phyloP scores from a whole-genome alignment of 1,139 yeast genomes.

The Saccharomyces hybrid region DNA sequence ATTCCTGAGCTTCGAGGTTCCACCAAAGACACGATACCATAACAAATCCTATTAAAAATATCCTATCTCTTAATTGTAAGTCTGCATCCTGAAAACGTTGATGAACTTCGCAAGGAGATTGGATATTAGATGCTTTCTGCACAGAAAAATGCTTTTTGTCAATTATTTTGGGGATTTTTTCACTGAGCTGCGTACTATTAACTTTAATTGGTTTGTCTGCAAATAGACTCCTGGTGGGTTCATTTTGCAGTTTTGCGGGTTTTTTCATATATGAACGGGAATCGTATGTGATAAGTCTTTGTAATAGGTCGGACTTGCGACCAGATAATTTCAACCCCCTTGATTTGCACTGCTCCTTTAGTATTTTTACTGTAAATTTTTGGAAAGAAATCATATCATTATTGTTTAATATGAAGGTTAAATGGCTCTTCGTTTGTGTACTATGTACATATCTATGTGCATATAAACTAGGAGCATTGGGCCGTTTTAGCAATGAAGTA shows the following conservation, averaged over 20 bases:
- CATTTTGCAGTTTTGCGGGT: neutral
- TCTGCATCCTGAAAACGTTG: neutral
- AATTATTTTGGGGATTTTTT: neutral
- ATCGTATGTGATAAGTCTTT: slow-evolving; percentile 33
- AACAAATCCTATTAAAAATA: neutral
- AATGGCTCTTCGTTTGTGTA: slow-evolving; percentile 34
- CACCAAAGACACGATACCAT: neutral
- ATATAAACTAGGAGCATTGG: neutral
- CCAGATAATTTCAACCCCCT: slow-evolving; percentile 53
- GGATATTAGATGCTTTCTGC: neutral
- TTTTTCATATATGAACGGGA: neutral
- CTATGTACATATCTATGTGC: slow-evolving; percentile 35
- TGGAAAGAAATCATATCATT: slow-evolving; percentile 16
- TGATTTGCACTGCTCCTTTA: slow-evolving; percentile 47
- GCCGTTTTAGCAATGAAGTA: neutral
- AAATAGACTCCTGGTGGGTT: neutral
- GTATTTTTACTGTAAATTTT: slow-evolving; percentile 37
- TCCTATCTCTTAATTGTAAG: neutral
- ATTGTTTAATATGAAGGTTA: slow-evolving; percentile 30
- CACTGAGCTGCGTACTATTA: neutral
- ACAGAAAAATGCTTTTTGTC: neutral
- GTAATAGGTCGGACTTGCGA: slow-evolving; percentile 45
- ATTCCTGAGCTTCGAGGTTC: neutral
- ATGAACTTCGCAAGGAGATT: neutral
- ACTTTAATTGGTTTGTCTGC: neutral